Evolutionary conservation across 2,329 filamentous ascomycete genomes (phyloP), one percentile per base, ranked within the genome.

Genomic region (Aureobasidium sp.): DNA sequence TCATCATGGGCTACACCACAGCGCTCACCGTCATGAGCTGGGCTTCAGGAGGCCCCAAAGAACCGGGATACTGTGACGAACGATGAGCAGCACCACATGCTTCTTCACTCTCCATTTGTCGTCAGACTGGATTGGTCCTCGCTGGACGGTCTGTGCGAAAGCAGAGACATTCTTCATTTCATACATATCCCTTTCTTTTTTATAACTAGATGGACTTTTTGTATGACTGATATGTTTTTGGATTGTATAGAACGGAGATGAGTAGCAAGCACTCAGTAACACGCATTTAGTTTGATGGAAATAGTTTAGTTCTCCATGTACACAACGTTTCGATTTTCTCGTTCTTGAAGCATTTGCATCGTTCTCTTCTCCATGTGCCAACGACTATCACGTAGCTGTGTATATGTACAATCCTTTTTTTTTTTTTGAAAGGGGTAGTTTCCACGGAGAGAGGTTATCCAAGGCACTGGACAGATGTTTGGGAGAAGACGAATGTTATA

Each of bases 1-100:
- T 91, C 19, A 90, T 90, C 67, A 99, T 97, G 88, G 83, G 83
- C 6, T 99, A 99, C 73, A 96, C 94, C 0, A 97, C 94, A 0
- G 80, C 82, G 37, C 78, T 97, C 68, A 99, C 94, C 0, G 78
- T 96, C 50, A 82, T 87, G 70, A 95, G 89, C 73, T 99, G 94
- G 95, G 84, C 89, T 7, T 68, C 71, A n/a, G 53, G 47, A 19
- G 60, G 66, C 38, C 73, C 73, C 4, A 79, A 79, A 64, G 68
- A 78, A 13, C 84, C 84, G 1, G 84, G 84, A 33, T 88, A 87
- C 70, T 89, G 85, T 70, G 85, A 88, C 60, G 62, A 66, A 3
- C 35, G 53, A 57, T 57, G 29, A 57, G 50, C 27, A n/a, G 27
- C 7, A 13, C 5, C 25, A 19, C n/a, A 19, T 29, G 9, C 17